Evolutionary conservation across 805 yeast species (phyloP).

Genomic region (Wickerhamomyces hampshirensis): DNA sequence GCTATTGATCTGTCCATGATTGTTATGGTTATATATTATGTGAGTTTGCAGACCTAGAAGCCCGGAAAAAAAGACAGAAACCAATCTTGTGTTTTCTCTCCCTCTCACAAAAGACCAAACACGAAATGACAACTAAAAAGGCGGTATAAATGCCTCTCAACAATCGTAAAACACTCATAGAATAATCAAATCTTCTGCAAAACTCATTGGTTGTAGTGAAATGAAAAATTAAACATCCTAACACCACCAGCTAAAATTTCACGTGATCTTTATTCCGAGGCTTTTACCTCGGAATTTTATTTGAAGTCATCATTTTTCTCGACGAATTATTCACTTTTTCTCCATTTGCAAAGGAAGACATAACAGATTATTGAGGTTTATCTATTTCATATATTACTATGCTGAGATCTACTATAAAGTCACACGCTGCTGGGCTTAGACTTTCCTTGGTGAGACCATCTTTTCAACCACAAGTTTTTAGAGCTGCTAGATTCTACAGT

Average conservation of each 20-base stretch:
- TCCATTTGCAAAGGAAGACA: too few relatives aligned
- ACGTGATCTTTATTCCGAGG: too few relatives aligned
- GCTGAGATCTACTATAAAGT: slow-evolving; percentile 19
- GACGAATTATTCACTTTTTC: too few relatives aligned
- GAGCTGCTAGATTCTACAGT: slow-evolving; percentile 22
- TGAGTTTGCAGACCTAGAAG: not conserved
- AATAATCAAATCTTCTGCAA: not conserved
- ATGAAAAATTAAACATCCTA: not conserved
- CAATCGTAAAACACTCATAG: slow-evolving; percentile 5
- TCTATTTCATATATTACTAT: too few relatives aligned
- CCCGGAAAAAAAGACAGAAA: not conserved
- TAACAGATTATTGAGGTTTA: too few relatives aligned
- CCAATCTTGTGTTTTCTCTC: not conserved
- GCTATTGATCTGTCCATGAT: slow-evolving; percentile 35
- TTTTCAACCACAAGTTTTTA: slow-evolving; percentile 3
- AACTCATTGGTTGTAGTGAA: not conserved
- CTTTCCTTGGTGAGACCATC: slow-evolving; percentile 5
- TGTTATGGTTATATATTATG: not conserved
- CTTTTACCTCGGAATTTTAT: too few relatives aligned
- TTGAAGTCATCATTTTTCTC: too few relatives aligned
- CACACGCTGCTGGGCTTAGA: slow-evolving; percentile 3
- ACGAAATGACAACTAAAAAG: too few relatives aligned
- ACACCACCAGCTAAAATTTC: not conserved
- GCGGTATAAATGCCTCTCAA: slow-evolving; percentile 10
- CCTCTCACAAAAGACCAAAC: too few relatives aligned